Conservation (phyloP, 176 grass and related monocot genomes). For the Ensete glaucum region DNA sequence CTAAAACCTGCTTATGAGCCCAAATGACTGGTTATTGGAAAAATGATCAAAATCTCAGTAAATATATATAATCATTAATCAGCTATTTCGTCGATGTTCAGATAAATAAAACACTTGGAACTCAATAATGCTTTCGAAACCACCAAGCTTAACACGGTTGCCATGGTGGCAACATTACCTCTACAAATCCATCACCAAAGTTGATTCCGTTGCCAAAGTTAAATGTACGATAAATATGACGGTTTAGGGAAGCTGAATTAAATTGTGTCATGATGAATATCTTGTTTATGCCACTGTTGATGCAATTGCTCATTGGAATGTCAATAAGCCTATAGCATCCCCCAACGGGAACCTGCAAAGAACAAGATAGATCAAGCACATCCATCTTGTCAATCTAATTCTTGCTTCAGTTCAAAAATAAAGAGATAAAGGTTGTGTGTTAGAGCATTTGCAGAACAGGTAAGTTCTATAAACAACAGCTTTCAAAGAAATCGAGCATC, state of each 20-base stretch:
- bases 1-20: constrained; percentile 43
- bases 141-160: too few species aligned
- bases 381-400: not conserved
- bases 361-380: not conserved
- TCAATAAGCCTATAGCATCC: constrained; percentile 71
- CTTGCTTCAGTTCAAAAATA: too few species aligned
- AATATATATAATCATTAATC: not conserved
- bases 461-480: too few species aligned
- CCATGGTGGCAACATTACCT: constrained; percentile 21
- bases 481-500: too few species aligned
- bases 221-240: constrained; percentile 52
- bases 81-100: too few species aligned
- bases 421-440: too few species aligned
- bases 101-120: too few species aligned
- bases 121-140: too few species aligned
- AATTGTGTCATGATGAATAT: constrained; percentile 79
- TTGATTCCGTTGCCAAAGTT: constrained; percentile 43
- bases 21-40: not conserved
- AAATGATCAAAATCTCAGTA: not conserved
- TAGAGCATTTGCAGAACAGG: too few species aligned
- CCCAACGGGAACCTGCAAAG: constrained; percentile 52
- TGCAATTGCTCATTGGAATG: constrained; percentile 73
- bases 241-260: constrained; percentile 62
- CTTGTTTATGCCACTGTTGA: constrained; percentile 71
- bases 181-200: constrained; percentile 59